Conservation (phyloP, 192 early-diverging fungal species). For the Glomus cerebriforme region DNA sequence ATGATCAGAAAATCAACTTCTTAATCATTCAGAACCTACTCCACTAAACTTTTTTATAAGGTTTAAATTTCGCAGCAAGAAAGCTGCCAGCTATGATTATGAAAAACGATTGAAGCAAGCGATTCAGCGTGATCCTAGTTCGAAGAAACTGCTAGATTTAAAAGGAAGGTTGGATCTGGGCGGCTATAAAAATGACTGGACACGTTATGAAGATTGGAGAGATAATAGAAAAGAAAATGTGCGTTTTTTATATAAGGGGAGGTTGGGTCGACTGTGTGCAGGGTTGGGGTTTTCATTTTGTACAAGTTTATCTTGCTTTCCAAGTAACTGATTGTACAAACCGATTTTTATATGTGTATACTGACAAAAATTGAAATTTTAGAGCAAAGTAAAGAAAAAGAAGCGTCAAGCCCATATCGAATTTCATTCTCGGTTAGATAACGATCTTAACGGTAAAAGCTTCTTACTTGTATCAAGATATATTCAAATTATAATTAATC, state of each 20-base stretch:
- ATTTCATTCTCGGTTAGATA: conserved; percentile 27
- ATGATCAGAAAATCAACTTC: conserved; percentile 11
- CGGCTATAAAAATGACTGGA: conserved; percentile 22
- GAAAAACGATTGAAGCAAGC: conserved; percentile 24
- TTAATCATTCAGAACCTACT: conserved; percentile 9
- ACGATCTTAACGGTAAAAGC: conserved; percentile 21
- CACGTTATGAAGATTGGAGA: background rate
- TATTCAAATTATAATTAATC: no score
- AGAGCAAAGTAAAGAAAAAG: conserved; percentile 32
- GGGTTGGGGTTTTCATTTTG: no score
- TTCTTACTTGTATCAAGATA: no score
- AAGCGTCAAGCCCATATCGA: conserved; percentile 27
- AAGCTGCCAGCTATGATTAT: background rate
- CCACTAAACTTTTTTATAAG: conserved; percentile 18
- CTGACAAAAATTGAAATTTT: background rate
- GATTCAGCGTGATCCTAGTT: conserved; percentile 5
- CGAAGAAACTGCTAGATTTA: conserved; percentile 15
- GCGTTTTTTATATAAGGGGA: background rate
- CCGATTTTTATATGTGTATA: background rate
- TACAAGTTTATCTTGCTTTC: no score
- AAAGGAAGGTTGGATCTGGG: background rate
- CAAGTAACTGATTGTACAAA: no score
- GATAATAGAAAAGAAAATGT: background rate
- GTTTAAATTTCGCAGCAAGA: conserved; percentile 18
- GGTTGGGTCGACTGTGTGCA: background rate